Evolutionary conservation across 2,329 filamentous ascomycete species (phyloP), one percentile per base, ranked within the genome.

Genomic region (Cercospora janseana): DNA sequence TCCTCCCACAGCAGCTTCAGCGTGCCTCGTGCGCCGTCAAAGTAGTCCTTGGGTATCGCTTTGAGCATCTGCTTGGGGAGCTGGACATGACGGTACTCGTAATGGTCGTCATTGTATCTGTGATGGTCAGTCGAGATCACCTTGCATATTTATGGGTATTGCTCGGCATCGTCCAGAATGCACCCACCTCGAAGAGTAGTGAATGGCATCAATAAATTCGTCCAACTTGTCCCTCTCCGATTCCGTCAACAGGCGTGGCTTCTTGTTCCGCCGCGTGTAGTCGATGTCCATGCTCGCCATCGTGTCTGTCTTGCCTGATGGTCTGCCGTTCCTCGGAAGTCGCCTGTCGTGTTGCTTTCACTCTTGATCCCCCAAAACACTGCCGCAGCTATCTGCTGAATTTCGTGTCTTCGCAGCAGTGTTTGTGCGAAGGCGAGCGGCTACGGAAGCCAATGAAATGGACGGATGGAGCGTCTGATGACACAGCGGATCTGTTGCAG

Each of bases 1-100:
- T 97, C 92, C 71, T 98, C 93, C 91, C 92, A 96, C 55, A 98
- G 75, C 61, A 98, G 76, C 76, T 97, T 98, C 71, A 98, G 75
- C 4, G 92, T 97, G 55, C 93, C 93, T 72, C 95, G 89, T 45
- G 82, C 76, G 43, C 83, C 79, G 70, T 96, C 91, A 67, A 95
- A 92, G 72, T 95, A 95, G 58, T 96, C 92, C 69, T 91, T 86
- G 15, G 93, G 93, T 61, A 98, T 97, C 31, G 82, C 87, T 74
- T 97, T 97, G 58, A 98, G 83, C 93, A 98, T 98, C 62, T 89
- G 85, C 75, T 98, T 98, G 34, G 93, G 93, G 23, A 98, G 82
- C 72, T 96, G 91, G 51, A 98, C 93, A 72, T 98, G 93, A 59
- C 93, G 88, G 74, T 98, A 98, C 74, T 98, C 93, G 72, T 85